Conservation (phyloP, 441 rosid species). For the Raphanus hybrid region DNA sequence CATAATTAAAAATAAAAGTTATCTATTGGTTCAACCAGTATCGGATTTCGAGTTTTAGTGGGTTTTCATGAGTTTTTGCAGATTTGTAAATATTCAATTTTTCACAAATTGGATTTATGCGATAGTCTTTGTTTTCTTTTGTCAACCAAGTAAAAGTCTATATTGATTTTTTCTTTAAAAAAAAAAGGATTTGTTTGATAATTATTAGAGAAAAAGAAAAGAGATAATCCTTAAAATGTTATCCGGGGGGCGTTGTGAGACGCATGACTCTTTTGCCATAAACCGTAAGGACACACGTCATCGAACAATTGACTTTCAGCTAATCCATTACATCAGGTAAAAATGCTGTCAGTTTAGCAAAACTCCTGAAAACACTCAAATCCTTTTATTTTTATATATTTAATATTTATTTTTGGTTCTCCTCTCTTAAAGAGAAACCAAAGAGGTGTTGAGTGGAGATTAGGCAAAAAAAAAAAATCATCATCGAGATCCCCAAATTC, state of each 20-base stretch:
- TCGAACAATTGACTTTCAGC: slow-evolving; percentile 27
- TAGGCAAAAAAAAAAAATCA: slow-evolving; percentile 46
- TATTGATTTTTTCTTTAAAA: background rate
- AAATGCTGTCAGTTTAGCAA: slow-evolving; percentile 34
- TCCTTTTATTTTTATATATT: background rate
- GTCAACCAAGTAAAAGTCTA: background rate
- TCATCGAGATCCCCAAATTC: slow-evolving; percentile 41
- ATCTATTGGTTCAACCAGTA: too few species aligned
- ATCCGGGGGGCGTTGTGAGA: slow-evolving; percentile 55
- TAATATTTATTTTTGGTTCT: slow-evolving; percentile 7
- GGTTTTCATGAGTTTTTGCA: too few species aligned
- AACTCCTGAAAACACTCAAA: slow-evolving; percentile 12
- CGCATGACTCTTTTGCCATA: slow-evolving; percentile 33
- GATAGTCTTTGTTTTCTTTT: background rate
- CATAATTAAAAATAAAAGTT: too few species aligned
- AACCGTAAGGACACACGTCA: slow-evolving; percentile 18
- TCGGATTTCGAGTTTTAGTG: too few species aligned
- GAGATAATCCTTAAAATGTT: slow-evolving; percentile 19
- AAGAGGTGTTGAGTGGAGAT: slow-evolving; percentile 42
- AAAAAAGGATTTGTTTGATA: too few species aligned
- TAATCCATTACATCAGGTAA: slow-evolving; percentile 13
- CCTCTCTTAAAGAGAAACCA: slow-evolving; percentile 37
- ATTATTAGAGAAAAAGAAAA: background rate
- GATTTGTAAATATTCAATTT: too few species aligned
- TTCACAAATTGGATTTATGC: too few species aligned